Conservation (phyloP, 2,329 filamentous ascomycete species). For the Trichophyton simii region DNA sequence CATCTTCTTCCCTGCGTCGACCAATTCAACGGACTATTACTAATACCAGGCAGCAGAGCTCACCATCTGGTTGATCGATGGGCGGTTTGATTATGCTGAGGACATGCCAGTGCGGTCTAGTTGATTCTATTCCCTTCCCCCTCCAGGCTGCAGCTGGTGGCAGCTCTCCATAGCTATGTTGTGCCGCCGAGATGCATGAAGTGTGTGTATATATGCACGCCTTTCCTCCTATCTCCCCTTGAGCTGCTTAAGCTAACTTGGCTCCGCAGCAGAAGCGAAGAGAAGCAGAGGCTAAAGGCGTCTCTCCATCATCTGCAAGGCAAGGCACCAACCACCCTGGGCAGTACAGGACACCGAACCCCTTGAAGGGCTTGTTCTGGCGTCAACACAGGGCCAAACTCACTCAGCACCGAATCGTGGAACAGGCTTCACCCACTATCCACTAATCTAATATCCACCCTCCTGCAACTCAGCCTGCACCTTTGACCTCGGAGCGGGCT, state of each 20-base stretch:
- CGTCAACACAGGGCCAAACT: not conserved
- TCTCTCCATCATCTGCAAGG: not conserved
- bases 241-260: not conserved
- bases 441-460: not conserved
- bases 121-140: not conserved
- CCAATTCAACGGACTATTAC: not conserved
- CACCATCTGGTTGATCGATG: not conserved
- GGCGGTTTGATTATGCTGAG: not conserved
- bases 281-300: not conserved
- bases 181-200: no score
- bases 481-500: not conserved
- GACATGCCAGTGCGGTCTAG: not conserved
- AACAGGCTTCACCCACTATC: not conserved
- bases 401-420: not conserved
- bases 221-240: no score
- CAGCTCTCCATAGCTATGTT: no score
- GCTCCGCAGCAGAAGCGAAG: not conserved
- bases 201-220: no score
- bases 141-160: not conserved
- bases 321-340: not conserved
- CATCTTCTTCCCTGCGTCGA: not conserved
- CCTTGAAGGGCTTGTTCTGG: no score
- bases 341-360: not conserved
- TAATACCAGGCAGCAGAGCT: constrained; percentile 3
- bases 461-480: not conserved